Base-by-base conservation (phyloP, 1,139 yeast species). In the Eremothecium cymbalariae region DNA sequence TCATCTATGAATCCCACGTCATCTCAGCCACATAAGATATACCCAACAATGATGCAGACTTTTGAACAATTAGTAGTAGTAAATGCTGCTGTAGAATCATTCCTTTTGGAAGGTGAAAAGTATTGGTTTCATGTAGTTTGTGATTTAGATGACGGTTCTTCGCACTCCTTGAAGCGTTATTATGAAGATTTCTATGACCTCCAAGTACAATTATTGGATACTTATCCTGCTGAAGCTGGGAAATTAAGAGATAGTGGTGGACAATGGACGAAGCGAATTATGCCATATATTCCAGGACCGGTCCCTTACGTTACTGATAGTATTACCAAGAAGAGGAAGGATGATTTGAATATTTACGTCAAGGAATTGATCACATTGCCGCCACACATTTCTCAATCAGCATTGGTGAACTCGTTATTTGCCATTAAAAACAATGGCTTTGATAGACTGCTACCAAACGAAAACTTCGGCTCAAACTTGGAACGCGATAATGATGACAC, bases 261-360 rank as follows among this genome's bases (percentile, higher is more conserved):
- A 1, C 54, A 55, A 27, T 85, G 81, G 57, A 74, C 75, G 45
- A 69, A 68, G 29, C 72, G 98, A 45, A 80, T 81, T 25, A 70
- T 90, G 41, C 98, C 99, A 4, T 85, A 82, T 44, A 88, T 93
- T 54, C 98, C 98, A 0, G 98, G 98, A 1, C 99, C 98, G 2
- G 70, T 90, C 34, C 81, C 94, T 31, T 83, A 83, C 54, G 95
- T 90, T 33, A 86, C 88, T 44, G 97, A 88, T 54, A 73, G 80
- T 34, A 80, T 88, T 37, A 82, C 95, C 11, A 78, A 80, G 48
- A 81, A 84, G 55, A 72, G 98, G 50, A 70, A 90, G 46, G 83
- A 77, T 23, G 94, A 85, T 59, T 68, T 93, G 47, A 93, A 90
- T 59, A 75, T 76, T 39, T 90, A 90, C 55, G 77, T 93, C 36